phyloP scores from a whole-genome alignment of 352 stramenopile species.

The Phytopythium montanum region DNA sequence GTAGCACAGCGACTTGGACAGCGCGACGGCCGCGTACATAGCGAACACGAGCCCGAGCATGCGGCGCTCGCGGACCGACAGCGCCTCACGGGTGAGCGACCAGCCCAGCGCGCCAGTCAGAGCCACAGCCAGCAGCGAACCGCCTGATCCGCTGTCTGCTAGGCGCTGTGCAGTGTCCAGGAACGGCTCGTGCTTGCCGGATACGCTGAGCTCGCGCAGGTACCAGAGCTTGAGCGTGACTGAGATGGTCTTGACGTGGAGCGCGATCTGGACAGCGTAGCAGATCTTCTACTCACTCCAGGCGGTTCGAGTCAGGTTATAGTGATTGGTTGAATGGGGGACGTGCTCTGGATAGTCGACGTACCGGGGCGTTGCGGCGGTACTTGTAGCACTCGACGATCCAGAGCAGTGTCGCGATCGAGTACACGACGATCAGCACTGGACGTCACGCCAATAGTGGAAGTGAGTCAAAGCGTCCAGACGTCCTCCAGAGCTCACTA shows the following conservation, averaged over 20 bases:
- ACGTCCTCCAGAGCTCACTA: background rate
- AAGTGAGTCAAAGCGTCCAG: background rate
- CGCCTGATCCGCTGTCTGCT: conserved; percentile 33
- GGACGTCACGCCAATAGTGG: background rate
- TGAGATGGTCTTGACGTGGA: conserved; percentile 54
- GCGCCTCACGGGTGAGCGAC: conserved; percentile 49
- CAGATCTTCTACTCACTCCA: conserved; percentile 44
- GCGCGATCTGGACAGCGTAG: conserved; percentile 40
- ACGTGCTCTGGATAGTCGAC: background rate
- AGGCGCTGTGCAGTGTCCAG: conserved; percentile 32
- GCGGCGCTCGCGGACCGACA: conserved; percentile 34
- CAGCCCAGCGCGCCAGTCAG: conserved; percentile 55
- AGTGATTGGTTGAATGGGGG: too few relatives aligned
- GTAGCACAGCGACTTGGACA: conserved; percentile 45
- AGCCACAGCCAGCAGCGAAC: conserved; percentile 38
- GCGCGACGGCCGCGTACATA: conserved; percentile 33
- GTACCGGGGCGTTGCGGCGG: conserved; percentile 38
- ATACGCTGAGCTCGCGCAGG: conserved; percentile 39
- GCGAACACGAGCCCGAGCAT: conserved; percentile 32
- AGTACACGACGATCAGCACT: conserved; percentile 48
- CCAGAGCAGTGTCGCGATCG: conserved; percentile 37
- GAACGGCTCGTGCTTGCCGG: conserved; percentile 20
- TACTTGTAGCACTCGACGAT: conserved; percentile 39
- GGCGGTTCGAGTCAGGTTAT: too few relatives aligned
- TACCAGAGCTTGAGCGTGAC: conserved; percentile 48